Conservation (phyloP, 2,329 filamentous ascomycete species). For the Aspergillus intermedius region DNA sequence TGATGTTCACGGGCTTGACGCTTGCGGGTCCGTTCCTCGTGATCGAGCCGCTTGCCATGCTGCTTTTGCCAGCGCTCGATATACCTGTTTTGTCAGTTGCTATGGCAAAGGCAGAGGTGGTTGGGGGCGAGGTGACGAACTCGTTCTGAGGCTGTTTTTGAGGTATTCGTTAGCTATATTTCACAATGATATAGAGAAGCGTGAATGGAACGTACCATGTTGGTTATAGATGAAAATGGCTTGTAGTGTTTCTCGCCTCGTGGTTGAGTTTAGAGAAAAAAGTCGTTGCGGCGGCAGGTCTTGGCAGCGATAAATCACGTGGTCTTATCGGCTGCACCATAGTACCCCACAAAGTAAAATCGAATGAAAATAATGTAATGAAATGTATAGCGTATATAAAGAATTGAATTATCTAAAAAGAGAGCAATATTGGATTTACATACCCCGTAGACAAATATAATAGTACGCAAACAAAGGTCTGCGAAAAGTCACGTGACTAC, state of each 20-base stretch:
- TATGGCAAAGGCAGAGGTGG: constrained; percentile 7
- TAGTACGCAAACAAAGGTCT: no score
- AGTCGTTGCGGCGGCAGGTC: constrained; percentile 8
- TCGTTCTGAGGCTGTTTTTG: constrained; percentile 36
- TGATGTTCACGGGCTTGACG: constrained; percentile 80
- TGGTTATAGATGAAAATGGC: constrained; percentile 16
- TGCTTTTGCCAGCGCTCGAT: constrained; percentile 72
- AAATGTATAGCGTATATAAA: no score
- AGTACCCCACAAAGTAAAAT: no score
- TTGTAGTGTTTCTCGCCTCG: constrained; percentile 19
- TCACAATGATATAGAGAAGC: not conserved
- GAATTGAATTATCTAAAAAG: no score
- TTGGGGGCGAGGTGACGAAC: constrained; percentile 23
- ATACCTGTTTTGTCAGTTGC: constrained; percentile 36
- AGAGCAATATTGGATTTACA: no score
- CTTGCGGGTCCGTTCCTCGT: constrained; percentile 87
- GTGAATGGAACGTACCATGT: constrained; percentile 22
- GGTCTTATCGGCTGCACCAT: not conserved
- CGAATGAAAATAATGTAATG: no score
- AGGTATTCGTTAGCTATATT: not conserved
- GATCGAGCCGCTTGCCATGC: constrained; percentile 59
- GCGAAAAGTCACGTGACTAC: constrained; percentile 22
- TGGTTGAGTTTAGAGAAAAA: constrained; percentile 13
- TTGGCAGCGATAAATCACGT: constrained; percentile 15
- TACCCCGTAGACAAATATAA: no score